These are phyloP conservation scores for Hemileia vastatrix DNA, from an alignment of 1,284 basidiomycete genomes.

Conservation along the genomic window DNA sequence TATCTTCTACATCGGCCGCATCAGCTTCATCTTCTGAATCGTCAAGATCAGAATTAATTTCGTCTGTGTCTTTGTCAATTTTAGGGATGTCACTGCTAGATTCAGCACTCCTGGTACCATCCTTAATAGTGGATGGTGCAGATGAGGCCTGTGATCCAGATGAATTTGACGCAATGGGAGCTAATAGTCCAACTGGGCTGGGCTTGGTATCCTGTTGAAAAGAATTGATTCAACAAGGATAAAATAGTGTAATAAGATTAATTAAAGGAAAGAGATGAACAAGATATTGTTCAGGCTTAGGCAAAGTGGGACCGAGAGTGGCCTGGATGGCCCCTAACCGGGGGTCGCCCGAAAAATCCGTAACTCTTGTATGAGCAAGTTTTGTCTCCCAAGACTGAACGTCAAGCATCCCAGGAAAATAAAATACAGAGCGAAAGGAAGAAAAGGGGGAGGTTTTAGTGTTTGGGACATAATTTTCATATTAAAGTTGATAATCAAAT, in stretches of 20 bases:
- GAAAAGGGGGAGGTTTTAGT: too few relatives aligned
- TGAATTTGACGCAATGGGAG: conserved; percentile 12
- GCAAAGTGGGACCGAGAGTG: conserved; percentile 15
- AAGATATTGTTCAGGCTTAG: conserved; percentile 10
- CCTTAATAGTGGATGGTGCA: conserved; percentile 14
- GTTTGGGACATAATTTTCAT: too few relatives aligned
- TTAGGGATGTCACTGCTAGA: conserved; percentile 32
- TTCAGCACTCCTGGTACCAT: conserved; percentile 25
- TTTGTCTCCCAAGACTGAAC: conserved; percentile 22
- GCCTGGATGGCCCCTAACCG: conserved; percentile 20
- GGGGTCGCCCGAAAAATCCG: conserved; percentile 15
- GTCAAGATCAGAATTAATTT: conserved; percentile 91
- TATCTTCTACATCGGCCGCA: conserved; percentile 63
- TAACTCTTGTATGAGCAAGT: conserved; percentile 15
- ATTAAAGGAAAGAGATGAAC: too few relatives aligned
- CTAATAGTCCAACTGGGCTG: neutral
- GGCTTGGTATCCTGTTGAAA: neutral
- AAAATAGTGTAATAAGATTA: neutral
- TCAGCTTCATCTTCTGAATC: conserved; percentile 60
- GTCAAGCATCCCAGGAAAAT: neutral
- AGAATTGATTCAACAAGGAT: neutral
- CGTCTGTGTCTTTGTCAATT: conserved; percentile 55
- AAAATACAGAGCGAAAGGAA: too few relatives aligned
- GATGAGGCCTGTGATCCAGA: conserved; percentile 1
- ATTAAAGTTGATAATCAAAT: too few relatives aligned